Conservation (phyloP, 1,284 basidiomycete species). For the Trichosporon inkin region DNA sequence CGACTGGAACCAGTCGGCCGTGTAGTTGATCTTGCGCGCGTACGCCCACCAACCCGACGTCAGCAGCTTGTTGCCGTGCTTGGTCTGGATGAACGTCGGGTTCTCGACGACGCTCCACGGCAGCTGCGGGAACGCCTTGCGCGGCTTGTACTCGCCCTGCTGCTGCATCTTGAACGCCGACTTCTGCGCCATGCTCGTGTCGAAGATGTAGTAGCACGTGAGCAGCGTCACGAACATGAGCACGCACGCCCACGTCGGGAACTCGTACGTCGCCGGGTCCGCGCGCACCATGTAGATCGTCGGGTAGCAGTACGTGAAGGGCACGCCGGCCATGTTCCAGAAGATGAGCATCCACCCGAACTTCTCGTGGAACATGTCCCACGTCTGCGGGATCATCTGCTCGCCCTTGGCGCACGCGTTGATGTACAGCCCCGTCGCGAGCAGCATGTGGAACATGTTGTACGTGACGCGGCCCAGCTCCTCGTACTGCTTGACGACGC, state of each 20-base stretch:
- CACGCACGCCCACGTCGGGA: slow-evolving; percentile 59
- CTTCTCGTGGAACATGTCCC: slow-evolving; percentile 99
- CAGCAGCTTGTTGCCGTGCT: slow-evolving; percentile 65
- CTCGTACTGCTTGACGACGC: slow-evolving; percentile 94
- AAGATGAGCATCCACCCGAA: slow-evolving; percentile 93
- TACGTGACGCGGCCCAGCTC: slow-evolving; percentile 86
- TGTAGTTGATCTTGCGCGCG: slow-evolving; percentile 64
- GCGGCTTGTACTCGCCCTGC: slow-evolving; percentile 78
- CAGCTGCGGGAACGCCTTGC: slow-evolving; percentile 89
- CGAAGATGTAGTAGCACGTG: slow-evolving; percentile 84
- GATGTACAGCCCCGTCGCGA: slow-evolving; percentile 92
- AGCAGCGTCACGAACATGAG: slow-evolving; percentile 59
- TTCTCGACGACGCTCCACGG: slow-evolving; percentile 82
- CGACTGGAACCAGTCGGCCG: slow-evolving; percentile 60
- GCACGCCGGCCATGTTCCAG: slow-evolving; percentile 91
- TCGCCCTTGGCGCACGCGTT: slow-evolving; percentile 94
- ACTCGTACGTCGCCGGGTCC: slow-evolving; percentile 79
- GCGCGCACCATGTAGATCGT: slow-evolving; percentile 98
- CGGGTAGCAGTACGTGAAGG: slow-evolving; percentile 85
- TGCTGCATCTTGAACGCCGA: slow-evolving; percentile 96
- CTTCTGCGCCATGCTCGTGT: slow-evolving; percentile 93
- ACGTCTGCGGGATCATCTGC: slow-evolving; percentile 98
- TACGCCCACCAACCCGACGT: slow-evolving; percentile 61
- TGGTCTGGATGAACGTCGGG: slow-evolving; percentile 87
- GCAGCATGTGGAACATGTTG: slow-evolving; percentile 96